phyloP scores from a whole-genome alignment of 352 stramenopile genomes.

The Pythium myriotylum region DNA sequence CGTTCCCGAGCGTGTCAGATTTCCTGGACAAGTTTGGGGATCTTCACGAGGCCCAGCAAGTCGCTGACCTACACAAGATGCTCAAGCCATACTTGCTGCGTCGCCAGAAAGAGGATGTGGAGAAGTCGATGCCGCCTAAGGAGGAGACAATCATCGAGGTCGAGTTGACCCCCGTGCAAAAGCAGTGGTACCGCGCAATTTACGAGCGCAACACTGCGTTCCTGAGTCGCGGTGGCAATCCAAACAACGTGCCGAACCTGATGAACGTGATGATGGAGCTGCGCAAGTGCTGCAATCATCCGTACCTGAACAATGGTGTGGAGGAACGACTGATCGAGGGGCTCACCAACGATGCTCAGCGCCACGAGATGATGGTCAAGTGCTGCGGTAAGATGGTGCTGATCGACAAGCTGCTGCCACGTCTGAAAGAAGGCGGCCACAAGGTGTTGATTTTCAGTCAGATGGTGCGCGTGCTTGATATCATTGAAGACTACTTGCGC shows the following conservation, averaged over 20 bases:
- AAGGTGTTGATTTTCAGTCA: conserved; percentile 99
- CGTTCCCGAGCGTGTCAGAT: conserved; percentile 91
- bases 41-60: conserved; percentile 84
- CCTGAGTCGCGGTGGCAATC: conserved; percentile 79
- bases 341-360: conserved; percentile 66
- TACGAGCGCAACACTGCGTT: conserved; percentile 98
- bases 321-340: conserved; percentile 88
- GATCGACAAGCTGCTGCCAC: conserved; percentile 98
- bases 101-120: conserved; percentile 90
- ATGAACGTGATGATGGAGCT: conserved; percentile 95
- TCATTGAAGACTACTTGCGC: conserved; percentile 99
- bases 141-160: conserved; percentile 92
- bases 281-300: conserved; percentile 91
- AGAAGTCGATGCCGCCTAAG: conserved; percentile 88
- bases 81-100: conserved; percentile 89
- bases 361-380: conserved; percentile 95
- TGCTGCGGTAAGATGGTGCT: conserved; percentile 99
- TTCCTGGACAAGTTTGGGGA: conserved; percentile 95
- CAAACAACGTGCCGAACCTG: conserved; percentile 85
- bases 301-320: conserved; percentile 93
- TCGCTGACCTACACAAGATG: conserved; percentile 90
- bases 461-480: conserved; percentile 98
- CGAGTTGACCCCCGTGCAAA: conserved; percentile 89
- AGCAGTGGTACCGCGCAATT: conserved; percentile 90
- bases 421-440: conserved; percentile 96